These are phyloP conservation scores for Linnemannia exigua DNA, from an alignment of 192 early-diverging fungal species.

Conservation along the genomic window DNA sequence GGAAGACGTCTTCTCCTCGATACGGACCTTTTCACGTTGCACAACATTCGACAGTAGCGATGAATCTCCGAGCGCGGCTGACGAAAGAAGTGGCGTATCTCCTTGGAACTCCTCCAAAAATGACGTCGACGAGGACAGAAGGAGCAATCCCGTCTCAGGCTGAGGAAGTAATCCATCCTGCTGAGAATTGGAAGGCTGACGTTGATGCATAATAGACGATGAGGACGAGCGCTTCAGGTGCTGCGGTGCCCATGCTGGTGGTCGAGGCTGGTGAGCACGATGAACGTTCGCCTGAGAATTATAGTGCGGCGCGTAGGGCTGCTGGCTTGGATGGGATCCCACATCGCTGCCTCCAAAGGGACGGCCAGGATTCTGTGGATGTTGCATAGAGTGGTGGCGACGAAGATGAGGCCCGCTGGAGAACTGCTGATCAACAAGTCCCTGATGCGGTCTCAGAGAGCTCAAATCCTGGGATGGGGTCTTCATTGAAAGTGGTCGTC, in stretches of 20 bases:
- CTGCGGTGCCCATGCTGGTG: constrained; percentile 44
- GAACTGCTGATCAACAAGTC: background rate
- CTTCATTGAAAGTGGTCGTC: constrained; percentile 14
- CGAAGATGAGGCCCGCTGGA: constrained; percentile 23
- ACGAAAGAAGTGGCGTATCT: constrained; percentile 36
- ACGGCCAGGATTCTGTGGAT: constrained; percentile 10
- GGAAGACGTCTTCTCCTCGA: constrained; percentile 41
- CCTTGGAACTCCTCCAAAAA: constrained; percentile 26
- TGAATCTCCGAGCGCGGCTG: constrained; percentile 2
- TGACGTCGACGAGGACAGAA: constrained; percentile 44
- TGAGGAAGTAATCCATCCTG: constrained; percentile 1
- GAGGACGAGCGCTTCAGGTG: constrained; percentile 28
- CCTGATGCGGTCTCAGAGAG: background rate
- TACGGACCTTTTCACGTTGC: constrained; percentile 47
- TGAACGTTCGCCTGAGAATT: constrained; percentile 6
- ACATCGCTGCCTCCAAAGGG: background rate
- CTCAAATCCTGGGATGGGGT: constrained; percentile 2
- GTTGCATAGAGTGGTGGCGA: constrained; percentile 42
- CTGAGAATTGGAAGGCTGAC: constrained; percentile 26
- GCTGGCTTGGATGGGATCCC: background rate
- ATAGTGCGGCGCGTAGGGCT: background rate
- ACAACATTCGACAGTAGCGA: constrained; percentile 46
- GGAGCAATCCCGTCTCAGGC: constrained; percentile 2
- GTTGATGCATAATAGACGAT: constrained; percentile 35
- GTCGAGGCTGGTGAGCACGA: constrained; percentile 22